Evolutionary conservation across 768 basidiomycete genomes (phyloP).

Genomic region (Agrocybe praecox): DNA sequence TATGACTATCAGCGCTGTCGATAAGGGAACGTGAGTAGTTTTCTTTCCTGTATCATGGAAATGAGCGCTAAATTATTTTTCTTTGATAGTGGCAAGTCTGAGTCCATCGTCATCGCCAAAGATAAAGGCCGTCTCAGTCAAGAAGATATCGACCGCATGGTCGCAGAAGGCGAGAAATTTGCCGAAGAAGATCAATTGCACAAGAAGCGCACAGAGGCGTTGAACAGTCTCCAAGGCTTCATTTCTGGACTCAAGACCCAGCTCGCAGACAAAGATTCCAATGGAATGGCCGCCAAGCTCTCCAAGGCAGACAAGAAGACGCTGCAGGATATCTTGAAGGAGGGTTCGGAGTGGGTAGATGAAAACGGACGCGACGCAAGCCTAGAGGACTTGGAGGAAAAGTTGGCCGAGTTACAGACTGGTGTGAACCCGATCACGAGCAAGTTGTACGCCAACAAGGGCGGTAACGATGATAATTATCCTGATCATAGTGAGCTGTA

Average conservation of each 20-base stretch:
- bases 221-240: conserved; percentile 77
- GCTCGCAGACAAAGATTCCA: conserved; percentile 62
- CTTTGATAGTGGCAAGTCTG: conserved; percentile 66
- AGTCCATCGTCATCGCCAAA: conserved; percentile 70
- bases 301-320: conserved; percentile 56
- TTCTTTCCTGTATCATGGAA: conserved; percentile 17
- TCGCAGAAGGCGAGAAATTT: conserved; percentile 51
- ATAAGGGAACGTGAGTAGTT: conserved; percentile 79
- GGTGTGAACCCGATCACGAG: conserved; percentile 26
- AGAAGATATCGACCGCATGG: conserved; percentile 60
- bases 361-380: conserved; percentile 61
- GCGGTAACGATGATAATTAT: conserved; percentile 3
- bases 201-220: conserved; percentile 74
- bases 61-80: neutral
- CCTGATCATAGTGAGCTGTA: conserved; percentile 13
- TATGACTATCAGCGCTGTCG: conserved; percentile 77
- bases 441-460: conserved; percentile 19
- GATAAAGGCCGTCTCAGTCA: conserved; percentile 59
- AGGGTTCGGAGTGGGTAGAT: conserved; percentile 78
- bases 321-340: conserved; percentile 66
- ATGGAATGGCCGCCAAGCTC: conserved; percentile 72
- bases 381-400: conserved; percentile 80
- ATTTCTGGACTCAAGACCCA: conserved; percentile 88
- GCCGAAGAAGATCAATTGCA: conserved; percentile 30
- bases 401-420: conserved; percentile 42